These are phyloP conservation scores for Steccherinum ochraceum DNA, from an alignment of 768 basidiomycete species.

Conservation along the genomic window DNA sequence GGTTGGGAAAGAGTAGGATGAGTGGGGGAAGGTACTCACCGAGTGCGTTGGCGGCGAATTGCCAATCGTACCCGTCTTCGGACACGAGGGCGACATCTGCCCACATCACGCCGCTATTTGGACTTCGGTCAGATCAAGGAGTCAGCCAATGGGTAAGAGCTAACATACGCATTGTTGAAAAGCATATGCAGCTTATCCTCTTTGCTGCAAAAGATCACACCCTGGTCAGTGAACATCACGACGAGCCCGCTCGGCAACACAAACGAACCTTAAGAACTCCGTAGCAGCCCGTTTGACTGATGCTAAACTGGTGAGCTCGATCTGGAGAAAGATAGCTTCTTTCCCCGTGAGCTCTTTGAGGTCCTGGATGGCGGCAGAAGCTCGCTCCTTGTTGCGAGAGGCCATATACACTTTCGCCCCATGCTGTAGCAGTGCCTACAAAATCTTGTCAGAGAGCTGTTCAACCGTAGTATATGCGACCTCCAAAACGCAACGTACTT, in stretches of 20 bases:
- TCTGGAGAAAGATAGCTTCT: slow-evolving; percentile 13
- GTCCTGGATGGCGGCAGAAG: slow-evolving; percentile 15
- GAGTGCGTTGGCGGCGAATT: slow-evolving; percentile 30
- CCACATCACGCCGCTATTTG: slow-evolving; percentile 29
- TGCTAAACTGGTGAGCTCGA: slow-evolving; percentile 18
- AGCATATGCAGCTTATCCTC: slow-evolving; percentile 15
- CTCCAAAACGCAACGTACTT: slow-evolving; percentile 26
- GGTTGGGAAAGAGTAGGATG: neutral
- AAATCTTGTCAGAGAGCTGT: neutral
- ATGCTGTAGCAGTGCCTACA: slow-evolving; percentile 15
- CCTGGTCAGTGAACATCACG: neutral
- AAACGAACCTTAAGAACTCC: slow-evolving; percentile 16
- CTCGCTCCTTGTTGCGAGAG: slow-evolving; percentile 12
- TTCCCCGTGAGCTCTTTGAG: slow-evolving; percentile 22
- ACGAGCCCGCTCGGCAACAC: neutral
- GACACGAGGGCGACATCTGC: slow-evolving; percentile 26
- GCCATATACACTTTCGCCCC: slow-evolving; percentile 27
- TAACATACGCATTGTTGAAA: slow-evolving; percentile 17
- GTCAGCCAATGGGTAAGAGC: neutral
- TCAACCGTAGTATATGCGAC: neutral
- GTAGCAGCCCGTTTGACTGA: slow-evolving; percentile 12
- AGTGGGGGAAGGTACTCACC: too few species aligned
- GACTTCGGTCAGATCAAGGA: neutral
- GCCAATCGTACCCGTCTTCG: slow-evolving; percentile 33
- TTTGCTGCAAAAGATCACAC: slow-evolving; percentile 11